Conservation (phyloP, 2,329 filamentous ascomycete species). For the Trichophyton schoenleinii region DNA sequence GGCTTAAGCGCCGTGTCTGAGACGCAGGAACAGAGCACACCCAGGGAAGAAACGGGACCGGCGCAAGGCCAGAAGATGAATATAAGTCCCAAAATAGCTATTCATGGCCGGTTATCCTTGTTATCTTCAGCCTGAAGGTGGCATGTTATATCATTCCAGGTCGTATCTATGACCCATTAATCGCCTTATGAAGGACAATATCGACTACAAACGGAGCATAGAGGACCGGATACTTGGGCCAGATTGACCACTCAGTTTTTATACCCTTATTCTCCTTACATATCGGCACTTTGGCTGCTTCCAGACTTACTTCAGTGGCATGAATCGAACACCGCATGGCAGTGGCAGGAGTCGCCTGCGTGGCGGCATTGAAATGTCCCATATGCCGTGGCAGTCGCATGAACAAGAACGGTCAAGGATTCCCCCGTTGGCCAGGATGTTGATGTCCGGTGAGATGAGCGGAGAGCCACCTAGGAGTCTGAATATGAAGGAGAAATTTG, state of each 20-base stretch:
- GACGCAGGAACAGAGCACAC: background rate
- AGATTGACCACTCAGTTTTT: too few relatives aligned
- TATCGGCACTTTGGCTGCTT: background rate
- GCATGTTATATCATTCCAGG: background rate
- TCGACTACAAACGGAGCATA: too few relatives aligned
- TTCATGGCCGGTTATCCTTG: too few relatives aligned
- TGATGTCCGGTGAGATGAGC: constrained; percentile 71
- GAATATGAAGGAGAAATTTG: constrained; percentile 58
- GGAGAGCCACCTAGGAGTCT: constrained; percentile 58
- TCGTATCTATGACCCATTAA: background rate
- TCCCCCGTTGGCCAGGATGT: constrained; percentile 69
- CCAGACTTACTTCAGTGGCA: background rate
- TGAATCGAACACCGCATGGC: background rate
- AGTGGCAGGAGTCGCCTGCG: background rate
- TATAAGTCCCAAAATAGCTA: background rate
- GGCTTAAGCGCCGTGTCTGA: background rate
- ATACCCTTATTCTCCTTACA: too few relatives aligned
- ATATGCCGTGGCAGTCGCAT: background rate
- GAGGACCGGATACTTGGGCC: background rate
- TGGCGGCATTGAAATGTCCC: constrained; percentile 1
- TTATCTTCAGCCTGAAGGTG: too few relatives aligned
- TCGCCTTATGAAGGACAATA: too few relatives aligned
- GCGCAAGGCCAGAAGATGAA: background rate
- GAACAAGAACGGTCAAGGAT: constrained; percentile 58
- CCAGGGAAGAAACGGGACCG: background rate